phyloP scores from a whole-genome alignment of 2,329 filamentous ascomycete species.

The Pseudonectria buxi region DNA sequence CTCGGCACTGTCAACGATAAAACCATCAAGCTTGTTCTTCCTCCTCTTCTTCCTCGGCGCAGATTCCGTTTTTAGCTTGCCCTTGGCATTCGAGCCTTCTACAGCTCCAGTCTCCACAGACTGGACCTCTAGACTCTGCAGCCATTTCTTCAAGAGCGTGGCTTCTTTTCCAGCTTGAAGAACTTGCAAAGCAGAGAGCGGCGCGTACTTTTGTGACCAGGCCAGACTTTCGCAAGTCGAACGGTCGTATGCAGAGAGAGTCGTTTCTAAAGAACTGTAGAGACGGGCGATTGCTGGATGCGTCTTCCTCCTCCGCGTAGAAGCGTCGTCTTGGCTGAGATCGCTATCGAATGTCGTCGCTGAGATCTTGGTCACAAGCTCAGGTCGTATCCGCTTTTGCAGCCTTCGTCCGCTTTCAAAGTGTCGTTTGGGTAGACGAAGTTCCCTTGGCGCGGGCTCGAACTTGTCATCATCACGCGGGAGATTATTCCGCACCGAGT shows the following conservation, averaged over 20 bases:
- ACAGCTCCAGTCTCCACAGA: slow-evolving; percentile 59
- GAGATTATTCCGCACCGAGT: slow-evolving; percentile 21
- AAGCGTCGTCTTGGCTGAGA: slow-evolving; percentile 31
- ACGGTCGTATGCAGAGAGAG: slow-evolving; percentile 72
- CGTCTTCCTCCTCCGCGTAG: slow-evolving; percentile 13
- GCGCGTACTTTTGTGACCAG: slow-evolving; percentile 85
- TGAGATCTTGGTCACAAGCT: slow-evolving; percentile 33
- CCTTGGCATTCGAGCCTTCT: slow-evolving; percentile 24
- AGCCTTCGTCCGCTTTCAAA: slow-evolving; percentile 53
- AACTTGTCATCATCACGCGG: slow-evolving; percentile 32
- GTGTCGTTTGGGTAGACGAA: slow-evolving; percentile 49
- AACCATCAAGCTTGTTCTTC: slow-evolving; percentile 70
- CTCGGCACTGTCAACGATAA: slow-evolving; percentile 73
- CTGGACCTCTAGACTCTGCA: slow-evolving; percentile 67
- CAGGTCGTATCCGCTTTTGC: slow-evolving; percentile 39
- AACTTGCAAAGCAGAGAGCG: slow-evolving; percentile 60
- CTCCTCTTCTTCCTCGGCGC: slow-evolving; percentile 56
- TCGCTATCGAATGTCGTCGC: slow-evolving; percentile 7
- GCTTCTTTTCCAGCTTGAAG: slow-evolving; percentile 69
- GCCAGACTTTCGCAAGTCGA: slow-evolving; percentile 64
- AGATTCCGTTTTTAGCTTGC: slow-evolving; percentile 22
- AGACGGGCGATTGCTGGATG: slow-evolving; percentile 57
- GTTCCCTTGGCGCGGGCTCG: slow-evolving; percentile 36
- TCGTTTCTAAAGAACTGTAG: slow-evolving; percentile 51
- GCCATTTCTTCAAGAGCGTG: slow-evolving; percentile 69